A percentile compares a stretch with the other conserved stretches of the same genome.
Conservation (phyloP, 495 filamentous ascomycete genomes). For the Astrocystis sublimbata region DNA sequence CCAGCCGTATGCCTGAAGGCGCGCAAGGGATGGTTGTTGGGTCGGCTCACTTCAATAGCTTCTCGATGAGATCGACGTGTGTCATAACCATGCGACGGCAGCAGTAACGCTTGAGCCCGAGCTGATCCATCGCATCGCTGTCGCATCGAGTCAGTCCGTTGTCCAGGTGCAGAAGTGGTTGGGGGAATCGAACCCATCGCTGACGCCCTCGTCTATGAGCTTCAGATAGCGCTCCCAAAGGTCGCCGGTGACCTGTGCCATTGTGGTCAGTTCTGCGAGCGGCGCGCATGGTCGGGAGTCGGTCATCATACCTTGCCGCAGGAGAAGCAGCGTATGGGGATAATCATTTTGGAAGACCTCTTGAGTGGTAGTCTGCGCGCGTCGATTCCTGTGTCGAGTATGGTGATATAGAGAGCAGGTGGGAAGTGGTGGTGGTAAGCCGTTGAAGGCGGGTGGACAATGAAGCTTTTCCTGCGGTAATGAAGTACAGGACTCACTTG, state of each 20-base stretch:
- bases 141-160: conserved; percentile 15
- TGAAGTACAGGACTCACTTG: background rate
- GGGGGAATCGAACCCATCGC: conserved; percentile 66
- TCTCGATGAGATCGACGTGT: conserved; percentile 99
- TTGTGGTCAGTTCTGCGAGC: conserved; percentile 14
- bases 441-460: too few species aligned
- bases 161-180: background rate
- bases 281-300: conserved; percentile 1
- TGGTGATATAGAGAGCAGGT: background rate
- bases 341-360: conserved; percentile 94
- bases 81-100: conserved; percentile 99
- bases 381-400: background rate
- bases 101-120: conserved; percentile 93
- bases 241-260: conserved; percentile 81
- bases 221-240: conserved; percentile 93
- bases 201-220: conserved; percentile 73
- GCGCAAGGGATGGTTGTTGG: background rate
- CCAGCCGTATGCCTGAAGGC: background rate
- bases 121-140: conserved; percentile 90
- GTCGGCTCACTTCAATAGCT: conserved; percentile 79
- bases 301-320: conserved; percentile 82
- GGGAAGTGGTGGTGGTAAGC: background rate
- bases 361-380: conserved; percentile 1
- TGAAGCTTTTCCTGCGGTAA: conserved; percentile 6
- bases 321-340: conserved; percentile 96